phyloP scores from a whole-genome alignment of 192 early-diverging fungal genomes.

The Rhizophagus prolifer region DNA sequence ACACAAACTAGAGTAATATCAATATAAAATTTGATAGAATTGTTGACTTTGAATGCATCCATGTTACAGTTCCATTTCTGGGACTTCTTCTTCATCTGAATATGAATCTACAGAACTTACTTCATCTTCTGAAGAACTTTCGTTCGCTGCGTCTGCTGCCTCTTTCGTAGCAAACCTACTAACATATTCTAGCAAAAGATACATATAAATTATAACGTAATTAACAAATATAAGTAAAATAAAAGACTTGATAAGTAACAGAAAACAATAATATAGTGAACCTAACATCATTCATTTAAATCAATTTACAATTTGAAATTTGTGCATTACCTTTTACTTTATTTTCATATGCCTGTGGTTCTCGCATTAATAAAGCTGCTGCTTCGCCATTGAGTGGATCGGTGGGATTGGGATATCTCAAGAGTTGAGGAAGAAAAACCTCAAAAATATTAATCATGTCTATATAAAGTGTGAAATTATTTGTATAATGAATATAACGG shows the following conservation, averaged over 20 bases:
- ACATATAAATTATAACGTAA: background rate
- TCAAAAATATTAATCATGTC: conserved; percentile 99
- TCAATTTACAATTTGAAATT: background rate
- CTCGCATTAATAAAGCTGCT: conserved; percentile 95
- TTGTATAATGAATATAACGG: background rate
- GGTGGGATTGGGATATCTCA: conserved; percentile 98
- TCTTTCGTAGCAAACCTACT: conserved; percentile 80
- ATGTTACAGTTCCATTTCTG: conserved; percentile 75
- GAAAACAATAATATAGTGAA: too few species aligned
- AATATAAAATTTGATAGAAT: too few species aligned
- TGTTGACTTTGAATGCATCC: background rate
- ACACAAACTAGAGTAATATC: background rate
- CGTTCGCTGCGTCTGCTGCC: conserved; percentile 75
- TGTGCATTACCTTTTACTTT: conserved; percentile 83
- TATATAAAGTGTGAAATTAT: conserved; percentile 32
- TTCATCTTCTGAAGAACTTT: conserved; percentile 62
- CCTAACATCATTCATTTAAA: too few species aligned
- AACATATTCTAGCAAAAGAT: conserved; percentile 69
- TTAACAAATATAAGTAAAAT: background rate
- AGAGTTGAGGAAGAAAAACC: conserved; percentile 94
- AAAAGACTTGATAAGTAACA: background rate
- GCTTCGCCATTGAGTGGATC: conserved; percentile 99
- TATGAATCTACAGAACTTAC: conserved; percentile 83
- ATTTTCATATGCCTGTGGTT: conserved; percentile 81
- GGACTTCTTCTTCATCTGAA: conserved; percentile 78